These are phyloP conservation scores for Hydnomerulius pinastri DNA, from an alignment of 768 basidiomycete genomes.

Conservation along the genomic window DNA sequence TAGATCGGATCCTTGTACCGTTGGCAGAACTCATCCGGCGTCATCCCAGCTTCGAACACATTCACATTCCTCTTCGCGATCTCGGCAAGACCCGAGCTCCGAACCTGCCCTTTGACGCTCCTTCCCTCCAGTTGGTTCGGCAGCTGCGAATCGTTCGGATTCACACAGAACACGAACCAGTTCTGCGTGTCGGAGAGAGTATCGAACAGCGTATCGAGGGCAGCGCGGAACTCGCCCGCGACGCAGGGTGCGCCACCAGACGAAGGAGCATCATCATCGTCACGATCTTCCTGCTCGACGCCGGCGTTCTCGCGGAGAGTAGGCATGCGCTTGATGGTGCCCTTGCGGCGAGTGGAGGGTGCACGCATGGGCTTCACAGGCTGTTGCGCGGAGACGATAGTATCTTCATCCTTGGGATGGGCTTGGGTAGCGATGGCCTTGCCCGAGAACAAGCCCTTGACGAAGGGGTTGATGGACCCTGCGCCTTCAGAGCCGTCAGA, in stretches of 20 bases:
- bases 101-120: conserved; percentile 89
- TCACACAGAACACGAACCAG: conserved; percentile 92
- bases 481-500: conserved; percentile 59
- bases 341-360: conserved; percentile 85
- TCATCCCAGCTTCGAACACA: conserved; percentile 84
- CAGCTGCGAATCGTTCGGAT: conserved; percentile 93
- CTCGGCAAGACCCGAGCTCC: conserved; percentile 77
- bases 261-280: conserved; percentile 41
- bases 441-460: conserved; percentile 84
- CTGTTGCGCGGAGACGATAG: conserved; percentile 93
- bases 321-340: conserved; percentile 57
- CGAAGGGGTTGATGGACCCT: conserved; percentile 89
- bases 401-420: conserved; percentile 91
- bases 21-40: conserved; percentile 82
- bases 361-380: conserved; percentile 92
- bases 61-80: conserved; percentile 66
- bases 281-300: conserved; percentile 50
- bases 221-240: conserved; percentile 84
- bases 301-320: conserved; percentile 33
- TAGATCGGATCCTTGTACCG: conserved; percentile 74
- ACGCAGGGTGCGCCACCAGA: conserved; percentile 61
- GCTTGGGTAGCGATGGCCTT: conserved; percentile 91
- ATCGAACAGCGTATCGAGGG: conserved; percentile 83
- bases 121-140: conserved; percentile 93
- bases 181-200: conserved; percentile 87